phyloP scores from a whole-genome alignment of 2,329 filamentous ascomycete genomes.

The Westerdykella sp. region DNA sequence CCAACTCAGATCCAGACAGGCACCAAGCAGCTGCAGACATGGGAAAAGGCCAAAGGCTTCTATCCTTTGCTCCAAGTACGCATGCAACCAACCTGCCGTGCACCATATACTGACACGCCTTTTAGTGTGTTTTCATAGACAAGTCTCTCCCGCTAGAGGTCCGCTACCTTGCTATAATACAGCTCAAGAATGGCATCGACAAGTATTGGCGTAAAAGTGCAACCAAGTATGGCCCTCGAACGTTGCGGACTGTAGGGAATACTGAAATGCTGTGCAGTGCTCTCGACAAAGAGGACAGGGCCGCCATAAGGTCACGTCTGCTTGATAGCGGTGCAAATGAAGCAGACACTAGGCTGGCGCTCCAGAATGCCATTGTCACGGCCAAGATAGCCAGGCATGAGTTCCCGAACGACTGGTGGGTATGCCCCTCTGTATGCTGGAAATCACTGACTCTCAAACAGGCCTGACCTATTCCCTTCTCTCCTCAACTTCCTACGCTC shows the following conservation, averaged over 20 bases:
- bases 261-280: conserved; percentile 40
- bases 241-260: not conserved
- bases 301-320: conserved; percentile 65
- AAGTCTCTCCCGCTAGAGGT: conserved; percentile 68
- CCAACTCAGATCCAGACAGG: conserved; percentile 47
- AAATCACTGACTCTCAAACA: conserved; percentile 13
- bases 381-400: conserved; percentile 87
- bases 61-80: conserved; percentile 44
- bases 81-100: not conserved
- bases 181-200: conserved; percentile 94
- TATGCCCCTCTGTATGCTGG: not conserved
- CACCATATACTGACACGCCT: conserved; percentile 8
- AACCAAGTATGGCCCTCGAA: not conserved
- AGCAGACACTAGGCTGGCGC: conserved; percentile 64
- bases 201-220: conserved; percentile 81
- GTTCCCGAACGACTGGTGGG: conserved; percentile 75
- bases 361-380: conserved; percentile 82
- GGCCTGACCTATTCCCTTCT: conserved; percentile 37
- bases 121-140: conserved; percentile 73
- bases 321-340: conserved; percentile 70
- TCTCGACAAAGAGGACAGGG: conserved; percentile 65
- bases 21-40: conserved; percentile 47
- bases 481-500: conserved; percentile 53
- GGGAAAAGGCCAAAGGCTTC: conserved; percentile 45
- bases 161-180: conserved; percentile 84